These are phyloP conservation scores for Coniferiporia sulphurascens DNA, from an alignment of 1,284 basidiomycete genomes.

Conservation along the genomic window DNA sequence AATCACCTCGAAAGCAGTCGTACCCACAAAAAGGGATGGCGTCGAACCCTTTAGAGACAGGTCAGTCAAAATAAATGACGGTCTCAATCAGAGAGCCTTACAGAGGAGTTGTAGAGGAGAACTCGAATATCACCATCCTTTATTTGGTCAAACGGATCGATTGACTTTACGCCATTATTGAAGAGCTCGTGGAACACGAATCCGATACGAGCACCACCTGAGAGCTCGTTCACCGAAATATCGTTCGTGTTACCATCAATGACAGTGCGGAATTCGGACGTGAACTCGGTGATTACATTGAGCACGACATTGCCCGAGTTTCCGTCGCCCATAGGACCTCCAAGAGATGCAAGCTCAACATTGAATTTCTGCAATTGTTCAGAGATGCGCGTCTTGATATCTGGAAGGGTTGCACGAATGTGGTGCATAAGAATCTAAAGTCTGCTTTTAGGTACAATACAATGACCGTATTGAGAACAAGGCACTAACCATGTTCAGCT, in stretches of 20 bases:
- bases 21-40: constrained; percentile 93
- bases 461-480: background rate
- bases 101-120: constrained; percentile 94
- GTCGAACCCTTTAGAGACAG: constrained; percentile 72
- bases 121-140: constrained; percentile 97
- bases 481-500: constrained; percentile 82
- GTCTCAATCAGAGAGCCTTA: constrained; percentile 33
- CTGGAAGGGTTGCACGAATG: constrained; percentile 92
- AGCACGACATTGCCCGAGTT: constrained; percentile 89
- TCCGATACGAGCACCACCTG: constrained; percentile 94
- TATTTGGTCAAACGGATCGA: constrained; percentile 98
- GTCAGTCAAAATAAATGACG: background rate
- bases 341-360: constrained; percentile 79
- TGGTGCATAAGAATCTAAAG: constrained; percentile 94
- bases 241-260: constrained; percentile 98
- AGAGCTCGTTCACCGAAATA: constrained; percentile 89
- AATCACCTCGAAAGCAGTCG: constrained; percentile 95
- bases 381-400: constrained; percentile 92
- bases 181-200: constrained; percentile 99
- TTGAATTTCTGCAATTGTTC: constrained; percentile 86
- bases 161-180: constrained; percentile 91
- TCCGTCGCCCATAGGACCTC: constrained; percentile 80
- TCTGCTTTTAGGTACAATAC: constrained; percentile 2
- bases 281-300: constrained; percentile 96
- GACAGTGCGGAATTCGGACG: constrained; percentile 90